These are phyloP conservation scores for Phlyctochytrium arcticum DNA, from an alignment of 192 early-diverging fungal genomes.

Conservation along the genomic window DNA sequence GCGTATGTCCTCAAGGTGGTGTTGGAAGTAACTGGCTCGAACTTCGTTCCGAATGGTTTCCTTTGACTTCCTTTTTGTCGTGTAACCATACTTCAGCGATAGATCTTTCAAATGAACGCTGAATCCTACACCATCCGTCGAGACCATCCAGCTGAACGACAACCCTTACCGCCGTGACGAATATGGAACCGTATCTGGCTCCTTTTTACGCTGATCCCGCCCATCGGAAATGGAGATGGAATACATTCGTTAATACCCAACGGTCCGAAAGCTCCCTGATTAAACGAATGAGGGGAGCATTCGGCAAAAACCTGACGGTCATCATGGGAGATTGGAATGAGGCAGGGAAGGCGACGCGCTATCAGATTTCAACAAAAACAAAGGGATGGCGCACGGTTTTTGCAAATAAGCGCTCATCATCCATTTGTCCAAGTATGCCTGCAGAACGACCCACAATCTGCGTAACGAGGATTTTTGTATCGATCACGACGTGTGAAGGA, in stretches of 20 bases:
- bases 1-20: constrained; percentile 2
- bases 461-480: constrained; percentile 2
- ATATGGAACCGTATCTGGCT: no score
- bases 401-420: no score
- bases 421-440: no score
- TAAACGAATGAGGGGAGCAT: background rate
- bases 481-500: constrained; percentile 3
- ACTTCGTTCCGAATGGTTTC: background rate
- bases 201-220: background rate
- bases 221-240: background rate
- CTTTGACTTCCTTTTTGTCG: background rate
- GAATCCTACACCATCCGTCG: background rate
- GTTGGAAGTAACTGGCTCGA: background rate
- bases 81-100: background rate
- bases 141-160: background rate
- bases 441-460: no score
- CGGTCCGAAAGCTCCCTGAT: background rate
- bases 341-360: background rate
- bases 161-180: no score
- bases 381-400: background rate
- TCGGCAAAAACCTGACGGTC: background rate
- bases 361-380: background rate
- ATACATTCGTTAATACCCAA: background rate
- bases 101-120: background rate
- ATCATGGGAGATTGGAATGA: background rate